Evolutionary conservation across 129 eudicot species (phyloP).

Genomic region (Chrysanthemum seticuspe): DNA sequence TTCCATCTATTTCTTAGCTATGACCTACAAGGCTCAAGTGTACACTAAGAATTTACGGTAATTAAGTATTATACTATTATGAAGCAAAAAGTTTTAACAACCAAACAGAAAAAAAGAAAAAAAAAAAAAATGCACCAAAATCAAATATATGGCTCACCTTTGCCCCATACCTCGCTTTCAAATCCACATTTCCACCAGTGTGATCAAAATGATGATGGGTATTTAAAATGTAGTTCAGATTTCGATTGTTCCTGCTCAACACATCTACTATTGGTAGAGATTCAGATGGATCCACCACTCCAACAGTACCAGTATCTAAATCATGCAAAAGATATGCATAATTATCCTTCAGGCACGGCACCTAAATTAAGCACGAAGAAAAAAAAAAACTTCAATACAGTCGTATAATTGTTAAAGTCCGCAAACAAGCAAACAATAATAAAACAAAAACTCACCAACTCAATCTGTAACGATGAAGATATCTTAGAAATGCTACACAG

Average conservation of each 20-base stretch:
- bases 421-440: not conserved
- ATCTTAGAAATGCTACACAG: conserved; percentile 67
- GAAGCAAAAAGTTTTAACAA: not conserved
- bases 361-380: conserved; percentile 36
- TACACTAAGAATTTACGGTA: not conserved
- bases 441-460: conserved; percentile 54
- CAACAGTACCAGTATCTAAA: conserved; percentile 92
- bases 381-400: conserved; percentile 5
- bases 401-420: conserved; percentile 3
- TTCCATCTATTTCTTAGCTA: conserved; percentile 1
- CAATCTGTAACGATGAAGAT: conserved; percentile 77
- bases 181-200: conserved; percentile 90
- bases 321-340: conserved; percentile 87
- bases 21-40: conserved; percentile 4
- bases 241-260: conserved; percentile 64
- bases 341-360: conserved; percentile 86
- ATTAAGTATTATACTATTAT: conserved; percentile 12
- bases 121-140: not conserved
- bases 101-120: not conserved
- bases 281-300: conserved; percentile 97
- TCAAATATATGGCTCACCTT: conserved; percentile 57
- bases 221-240: conserved; percentile 78
- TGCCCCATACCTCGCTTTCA: conserved; percentile 93
- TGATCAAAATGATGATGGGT: conserved; percentile 97
- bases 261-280: conserved; percentile 81